phyloP scores from a whole-genome alignment of 2,329 filamentous ascomycete genomes.

The Westerdykella sp. region DNA sequence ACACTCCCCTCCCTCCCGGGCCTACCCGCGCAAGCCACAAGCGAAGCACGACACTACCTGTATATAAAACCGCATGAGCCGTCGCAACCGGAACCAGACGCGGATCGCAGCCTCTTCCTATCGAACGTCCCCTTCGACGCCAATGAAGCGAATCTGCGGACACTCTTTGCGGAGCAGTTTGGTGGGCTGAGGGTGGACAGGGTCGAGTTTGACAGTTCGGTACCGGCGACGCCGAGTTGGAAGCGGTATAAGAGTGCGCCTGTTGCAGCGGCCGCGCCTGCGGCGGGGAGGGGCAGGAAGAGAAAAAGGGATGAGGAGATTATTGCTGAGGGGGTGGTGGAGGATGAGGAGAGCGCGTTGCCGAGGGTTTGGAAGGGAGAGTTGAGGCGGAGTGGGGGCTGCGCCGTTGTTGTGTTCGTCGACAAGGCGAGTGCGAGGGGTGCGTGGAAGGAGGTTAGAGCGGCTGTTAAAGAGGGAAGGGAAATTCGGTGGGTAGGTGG shows the following conservation, averaged over 20 bases:
- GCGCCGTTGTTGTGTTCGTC: constrained; percentile 75
- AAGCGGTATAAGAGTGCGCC: constrained; percentile 36
- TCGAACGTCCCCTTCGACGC: constrained; percentile 84
- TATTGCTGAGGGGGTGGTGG: constrained; percentile 37
- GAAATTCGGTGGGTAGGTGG: constrained; percentile 62
- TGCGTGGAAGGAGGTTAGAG: constrained; percentile 68
- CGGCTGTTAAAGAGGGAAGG: constrained; percentile 50
- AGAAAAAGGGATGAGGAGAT: constrained; percentile 46
- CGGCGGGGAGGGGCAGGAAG: constrained; percentile 45
- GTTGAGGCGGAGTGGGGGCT: constrained; percentile 66
- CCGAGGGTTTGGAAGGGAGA: constrained; percentile 68
- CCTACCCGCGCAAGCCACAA: constrained; percentile 46
- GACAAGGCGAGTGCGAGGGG: constrained; percentile 72
- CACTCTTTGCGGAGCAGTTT: constrained; percentile 67
- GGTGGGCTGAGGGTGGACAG: constrained; percentile 72
- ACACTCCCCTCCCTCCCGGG: constrained; percentile 41
- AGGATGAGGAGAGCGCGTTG: constrained; percentile 56
- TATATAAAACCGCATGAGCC: constrained; percentile 81
- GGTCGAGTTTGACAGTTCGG: constrained; percentile 60
- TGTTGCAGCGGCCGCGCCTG: constrained; percentile 18
- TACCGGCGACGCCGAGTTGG: constrained; percentile 41
- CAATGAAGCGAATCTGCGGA: constrained; percentile 68
- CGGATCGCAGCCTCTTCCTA: constrained; percentile 77
- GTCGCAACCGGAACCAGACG: constrained; percentile 55
- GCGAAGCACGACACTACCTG: constrained; percentile 64